A percentile compares a stretch with the other conserved stretches of the same genome.
Evolutionary conservation across 441 rosid genomes (phyloP).

Genomic region (Pelargonium fulgidum): DNA sequence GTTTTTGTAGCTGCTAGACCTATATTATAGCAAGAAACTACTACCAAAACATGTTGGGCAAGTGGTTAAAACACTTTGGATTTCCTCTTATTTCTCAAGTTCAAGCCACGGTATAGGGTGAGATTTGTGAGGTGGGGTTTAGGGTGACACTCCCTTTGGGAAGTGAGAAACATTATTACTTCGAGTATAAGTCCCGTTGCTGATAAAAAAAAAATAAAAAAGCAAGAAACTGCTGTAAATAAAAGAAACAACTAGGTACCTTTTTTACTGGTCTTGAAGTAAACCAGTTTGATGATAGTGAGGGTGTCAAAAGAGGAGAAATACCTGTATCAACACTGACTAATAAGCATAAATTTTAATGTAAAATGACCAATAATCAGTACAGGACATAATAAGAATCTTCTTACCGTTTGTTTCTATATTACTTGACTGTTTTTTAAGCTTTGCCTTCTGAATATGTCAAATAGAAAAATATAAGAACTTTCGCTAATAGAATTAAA

Average conservation of each 20-base stretch:
- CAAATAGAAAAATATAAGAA: conserved; percentile 8
- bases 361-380: conserved; percentile 13
- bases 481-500: background rate
- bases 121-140: too few species aligned
- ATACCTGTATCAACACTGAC: conserved; percentile 33
- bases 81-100: too few species aligned
- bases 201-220: too few species aligned
- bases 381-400: conserved; percentile 8
- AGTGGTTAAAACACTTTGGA: too few species aligned
- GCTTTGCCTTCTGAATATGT: conserved; percentile 26
- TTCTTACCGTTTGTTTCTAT: conserved; percentile 50
- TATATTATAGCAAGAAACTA: too few species aligned
- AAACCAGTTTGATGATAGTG: conserved; percentile 68
- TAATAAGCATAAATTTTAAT: conserved; percentile 17
- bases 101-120: too few species aligned
- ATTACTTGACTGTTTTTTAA: too few species aligned
- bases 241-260: conserved; percentile 46
- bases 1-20: background rate
- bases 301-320: conserved; percentile 33
- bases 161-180: too few species aligned
- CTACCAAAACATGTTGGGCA: too few species aligned
- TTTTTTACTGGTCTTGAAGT: conserved; percentile 77
- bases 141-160: too few species aligned
- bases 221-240: background rate
- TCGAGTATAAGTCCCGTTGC: too few species aligned